These are phyloP conservation scores for Aspergillus quadricinctus DNA, from an alignment of 2,329 filamentous ascomycete genomes.

Conservation along the genomic window DNA sequence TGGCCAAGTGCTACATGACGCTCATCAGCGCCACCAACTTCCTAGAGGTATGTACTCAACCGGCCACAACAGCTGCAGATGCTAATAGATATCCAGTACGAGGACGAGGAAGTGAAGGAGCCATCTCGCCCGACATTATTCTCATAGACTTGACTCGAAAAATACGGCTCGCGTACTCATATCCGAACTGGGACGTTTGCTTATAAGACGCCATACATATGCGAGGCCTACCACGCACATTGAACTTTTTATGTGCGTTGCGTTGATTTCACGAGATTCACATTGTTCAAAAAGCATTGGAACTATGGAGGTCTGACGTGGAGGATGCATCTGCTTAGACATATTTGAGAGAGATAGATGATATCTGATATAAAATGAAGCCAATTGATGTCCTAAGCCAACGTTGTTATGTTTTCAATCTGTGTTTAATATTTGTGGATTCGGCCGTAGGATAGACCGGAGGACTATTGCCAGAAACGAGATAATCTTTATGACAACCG, in stretches of 20 bases:
- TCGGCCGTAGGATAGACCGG: not conserved
- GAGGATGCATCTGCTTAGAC: not conserved
- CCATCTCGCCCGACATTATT: conserved; percentile 28
- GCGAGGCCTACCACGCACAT: not conserved
- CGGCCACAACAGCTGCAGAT: not conserved
- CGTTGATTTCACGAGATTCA: not conserved
- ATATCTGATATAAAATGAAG: not conserved
- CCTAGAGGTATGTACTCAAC: conserved; percentile 63
- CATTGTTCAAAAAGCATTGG: not conserved
- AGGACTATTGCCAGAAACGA: no score
- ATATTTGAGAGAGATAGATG: not conserved
- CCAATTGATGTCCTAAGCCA: not conserved
- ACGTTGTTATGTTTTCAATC: no score
- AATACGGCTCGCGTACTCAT: not conserved
- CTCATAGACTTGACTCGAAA: conserved; percentile 20
- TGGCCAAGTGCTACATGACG: conserved; percentile 81
- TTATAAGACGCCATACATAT: not conserved
- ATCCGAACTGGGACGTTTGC: not conserved
- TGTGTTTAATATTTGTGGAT: not conserved
- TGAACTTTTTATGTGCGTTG: not conserved
- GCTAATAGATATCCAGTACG: conserved; percentile 33
- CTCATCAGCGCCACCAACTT: conserved; percentile 80
- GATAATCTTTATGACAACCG: no score
- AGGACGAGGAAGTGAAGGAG: conserved; percentile 37
- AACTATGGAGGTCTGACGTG: not conserved